Evolutionary conservation across 2,329 filamentous ascomycete genomes (phyloP), one percentile per base, ranked within the genome.

Genomic region (Davidsoniella australis): DNA sequence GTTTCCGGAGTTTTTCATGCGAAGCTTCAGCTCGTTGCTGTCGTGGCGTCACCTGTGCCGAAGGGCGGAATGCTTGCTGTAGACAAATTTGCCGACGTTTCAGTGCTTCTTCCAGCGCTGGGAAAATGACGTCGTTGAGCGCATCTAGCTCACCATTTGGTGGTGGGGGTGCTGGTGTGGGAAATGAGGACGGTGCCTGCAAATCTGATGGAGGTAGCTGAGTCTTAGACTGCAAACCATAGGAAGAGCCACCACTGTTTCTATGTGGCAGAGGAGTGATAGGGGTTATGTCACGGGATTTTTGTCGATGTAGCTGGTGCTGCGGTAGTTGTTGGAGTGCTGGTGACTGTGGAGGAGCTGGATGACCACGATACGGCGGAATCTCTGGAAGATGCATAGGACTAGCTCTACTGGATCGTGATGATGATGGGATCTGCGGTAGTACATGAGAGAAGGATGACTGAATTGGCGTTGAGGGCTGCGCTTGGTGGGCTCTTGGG

Each of bases 121-220:
- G 91, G 54, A 96, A 80, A 37, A 98, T 85, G 46, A 98, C 89
- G 56, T 89, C 85, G 59, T 82, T 85, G 1, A 95, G 72, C 2
- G 88, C 87, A 48, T 93, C 91, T 18, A 94, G 73, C 51, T 93
- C 83, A 10, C 75, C 78, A 50, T 76, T 75, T 20, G 74, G 64
- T 53, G 75, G 76, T 2, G 70, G 60, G 0, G 77, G 73, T 1
- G 75, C 69, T 5, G 70, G 71, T 20, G 71, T 68, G 3, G 76
- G 76, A 57, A 78, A 78, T 2, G 72, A 65, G 9, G 69, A 66
- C 3, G 69, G 65, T 14, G 68, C 59, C 1, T 56, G 49, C 4
- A 60, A 58, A 10, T 66, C 65, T 1, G 60, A 57, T 12, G 57
- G 56, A 1, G 62, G 60, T 1, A 61, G 59, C 6, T 62, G 60